Percentiles rank a stretch among this genome's conserved stretches.
These are phyloP conservation scores for Dipodascus albidus DNA, from an alignment of 805 yeast species.

Conservation along the genomic window DNA sequence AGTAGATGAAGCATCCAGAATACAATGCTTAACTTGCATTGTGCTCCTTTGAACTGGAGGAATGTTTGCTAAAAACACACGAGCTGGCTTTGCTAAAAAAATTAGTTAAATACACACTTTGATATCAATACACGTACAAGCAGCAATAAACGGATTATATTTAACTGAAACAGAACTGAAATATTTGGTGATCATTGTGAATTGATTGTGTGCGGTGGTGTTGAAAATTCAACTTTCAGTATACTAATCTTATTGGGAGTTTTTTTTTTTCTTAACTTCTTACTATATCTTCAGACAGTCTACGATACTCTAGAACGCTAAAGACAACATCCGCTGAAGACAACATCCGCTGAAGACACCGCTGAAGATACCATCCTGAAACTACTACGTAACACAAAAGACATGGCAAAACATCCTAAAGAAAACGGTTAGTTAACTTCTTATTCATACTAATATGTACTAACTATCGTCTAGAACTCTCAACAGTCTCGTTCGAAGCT, in stretches of 20 bases:
- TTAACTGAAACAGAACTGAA: conserved; percentile 65
- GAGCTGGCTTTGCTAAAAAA: conserved; percentile 53
- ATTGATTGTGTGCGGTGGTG: neutral
- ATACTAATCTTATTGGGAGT: neutral
- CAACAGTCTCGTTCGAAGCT: conserved; percentile 19
- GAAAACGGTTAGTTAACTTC: no score
- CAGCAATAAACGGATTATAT: conserved; percentile 66
- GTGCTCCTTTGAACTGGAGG: conserved; percentile 61
- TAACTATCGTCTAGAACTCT: conserved; percentile 3
- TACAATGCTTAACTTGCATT: conserved; percentile 53
- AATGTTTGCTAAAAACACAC: conserved; percentile 65
- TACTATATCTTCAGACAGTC: neutral
- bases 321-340: no score
- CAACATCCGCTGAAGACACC: no score
- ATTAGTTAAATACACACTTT: neutral
- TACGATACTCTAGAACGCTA: no score
- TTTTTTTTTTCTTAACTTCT: neutral
- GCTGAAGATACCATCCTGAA: no score
- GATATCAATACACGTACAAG: conserved; percentile 33
- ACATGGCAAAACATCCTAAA: no score
- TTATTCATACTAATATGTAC: no score
- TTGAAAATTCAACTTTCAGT: neutral
- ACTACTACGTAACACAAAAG: no score
- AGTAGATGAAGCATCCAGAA: conserved; percentile 36
- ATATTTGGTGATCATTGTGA: conserved; percentile 76